These are phyloP conservation scores for Talaromyces thailandensis DNA, from an alignment of 495 filamentous ascomycete genomes.

Conservation along the genomic window DNA sequence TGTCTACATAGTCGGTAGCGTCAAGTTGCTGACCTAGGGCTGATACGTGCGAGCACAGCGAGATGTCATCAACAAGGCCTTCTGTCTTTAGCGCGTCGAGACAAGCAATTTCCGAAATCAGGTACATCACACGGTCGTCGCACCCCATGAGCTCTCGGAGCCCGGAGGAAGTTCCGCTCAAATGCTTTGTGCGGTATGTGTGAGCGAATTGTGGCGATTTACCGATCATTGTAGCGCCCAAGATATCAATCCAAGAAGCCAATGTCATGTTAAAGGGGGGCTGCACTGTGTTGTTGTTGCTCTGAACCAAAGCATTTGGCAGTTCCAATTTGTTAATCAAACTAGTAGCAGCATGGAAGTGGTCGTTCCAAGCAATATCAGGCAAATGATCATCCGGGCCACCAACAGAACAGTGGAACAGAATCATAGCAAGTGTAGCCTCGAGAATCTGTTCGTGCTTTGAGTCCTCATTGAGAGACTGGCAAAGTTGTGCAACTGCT, in stretches of 20 bases:
- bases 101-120: conserved; percentile 95
- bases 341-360: conserved; percentile 84
- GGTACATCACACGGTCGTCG: conserved; percentile 94
- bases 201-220: conserved; percentile 80
- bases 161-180: conserved; percentile 61
- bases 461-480: conserved; percentile 68
- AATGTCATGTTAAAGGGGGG: conserved; percentile 93
- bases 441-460: conserved; percentile 86
- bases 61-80: conserved; percentile 66
- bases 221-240: conserved; percentile 88
- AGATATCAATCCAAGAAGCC: conserved; percentile 93
- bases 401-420: conserved; percentile 93
- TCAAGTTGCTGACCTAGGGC: conserved; percentile 75
- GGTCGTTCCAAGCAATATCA: conserved; percentile 93
- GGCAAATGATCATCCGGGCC: conserved; percentile 75
- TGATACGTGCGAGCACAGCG: conserved; percentile 76
- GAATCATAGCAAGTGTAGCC: conserved; percentile 90
- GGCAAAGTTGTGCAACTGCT: conserved; percentile 77
- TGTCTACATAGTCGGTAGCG: conserved; percentile 56
- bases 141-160: conserved; percentile 94
- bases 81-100: conserved; percentile 80
- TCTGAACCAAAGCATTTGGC: conserved; percentile 26
- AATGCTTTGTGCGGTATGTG: conserved; percentile 84
- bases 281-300: conserved; percentile 43
- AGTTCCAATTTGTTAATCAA: conserved; percentile 82